These are phyloP conservation scores for Paulownia fortunei DNA, from an alignment of 257 asterid genomes.

Conservation along the genomic window DNA sequence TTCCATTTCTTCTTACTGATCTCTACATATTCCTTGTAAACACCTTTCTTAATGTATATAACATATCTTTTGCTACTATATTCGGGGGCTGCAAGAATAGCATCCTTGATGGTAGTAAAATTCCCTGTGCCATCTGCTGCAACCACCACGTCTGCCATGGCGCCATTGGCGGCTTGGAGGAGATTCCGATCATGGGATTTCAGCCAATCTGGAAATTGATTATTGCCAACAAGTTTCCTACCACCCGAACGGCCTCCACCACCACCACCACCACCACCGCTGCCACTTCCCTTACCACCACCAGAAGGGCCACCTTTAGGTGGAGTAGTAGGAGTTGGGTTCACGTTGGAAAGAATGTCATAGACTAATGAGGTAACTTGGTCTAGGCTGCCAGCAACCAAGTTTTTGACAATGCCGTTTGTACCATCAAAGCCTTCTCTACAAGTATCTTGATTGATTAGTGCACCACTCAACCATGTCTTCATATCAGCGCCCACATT, in stretches of 20 bases:
- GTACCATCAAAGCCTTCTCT: constrained; percentile 58
- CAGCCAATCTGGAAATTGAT: constrained; percentile 49
- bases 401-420: constrained; percentile 26
- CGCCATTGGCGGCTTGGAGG: constrained; percentile 33
- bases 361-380: constrained; percentile 42
- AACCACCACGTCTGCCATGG: constrained; percentile 49
- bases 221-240: constrained; percentile 15
- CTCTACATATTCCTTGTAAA: constrained; percentile 65
- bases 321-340: constrained; percentile 11
- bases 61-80: constrained; percentile 41
- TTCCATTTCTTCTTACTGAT: constrained; percentile 63
- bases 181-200: constrained; percentile 39
- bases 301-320: not conserved
- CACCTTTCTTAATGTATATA: constrained; percentile 60
- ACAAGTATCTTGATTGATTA: constrained; percentile 64
- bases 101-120: constrained; percentile 50
- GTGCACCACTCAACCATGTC: constrained; percentile 64
- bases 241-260: constrained; percentile 19
- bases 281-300: constrained; percentile 1
- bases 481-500: constrained; percentile 50
- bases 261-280: not conserved
- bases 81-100: constrained; percentile 53
- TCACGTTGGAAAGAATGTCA: constrained; percentile 42
- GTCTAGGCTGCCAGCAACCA: constrained; percentile 34
- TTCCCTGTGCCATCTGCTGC: constrained; percentile 60